Evolutionary conservation across 1,284 basidiomycete species (phyloP).

Genomic region (Rhodofomes roseus): DNA sequence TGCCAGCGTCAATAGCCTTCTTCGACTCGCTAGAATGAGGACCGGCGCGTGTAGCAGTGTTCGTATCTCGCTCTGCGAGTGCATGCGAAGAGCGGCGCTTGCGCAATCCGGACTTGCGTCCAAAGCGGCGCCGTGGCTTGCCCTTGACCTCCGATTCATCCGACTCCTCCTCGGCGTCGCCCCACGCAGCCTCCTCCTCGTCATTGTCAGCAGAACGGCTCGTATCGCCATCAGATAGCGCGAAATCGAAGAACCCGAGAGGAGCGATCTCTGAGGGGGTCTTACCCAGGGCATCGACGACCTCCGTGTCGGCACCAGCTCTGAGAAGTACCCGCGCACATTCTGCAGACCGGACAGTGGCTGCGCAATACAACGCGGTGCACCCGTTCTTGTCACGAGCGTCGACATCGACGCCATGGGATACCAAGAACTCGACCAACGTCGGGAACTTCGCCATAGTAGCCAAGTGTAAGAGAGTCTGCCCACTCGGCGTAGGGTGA

Average conservation of each 20-base stretch:
- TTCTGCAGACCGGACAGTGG: constrained; percentile 59
- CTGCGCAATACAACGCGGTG: constrained; percentile 89
- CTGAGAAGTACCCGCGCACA: constrained; percentile 70
- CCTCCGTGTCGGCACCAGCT: constrained; percentile 77
- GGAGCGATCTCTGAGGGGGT: constrained; percentile 77
- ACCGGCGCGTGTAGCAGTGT: constrained; percentile 5
- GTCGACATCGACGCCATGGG: constrained; percentile 76
- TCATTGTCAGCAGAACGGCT: constrained; percentile 25
- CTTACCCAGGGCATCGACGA: constrained; percentile 76
- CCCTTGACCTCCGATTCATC: constrained; percentile 27
- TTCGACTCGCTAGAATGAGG: constrained; percentile 7
- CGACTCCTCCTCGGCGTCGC: constrained; percentile 68
- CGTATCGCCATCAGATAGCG: constrained; percentile 27
- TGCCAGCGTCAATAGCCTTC: constrained; percentile 23
- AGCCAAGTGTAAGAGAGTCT: constrained; percentile 87
- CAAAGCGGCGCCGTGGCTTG: constrained; percentile 12
- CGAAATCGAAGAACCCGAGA: constrained; percentile 51
- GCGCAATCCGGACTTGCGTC: constrained; percentile 15
- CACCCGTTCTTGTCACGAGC: constrained; percentile 87
- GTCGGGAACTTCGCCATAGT: constrained; percentile 76
- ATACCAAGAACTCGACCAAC: constrained; percentile 72
- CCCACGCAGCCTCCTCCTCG: constrained; percentile 65
- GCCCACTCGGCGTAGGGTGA: constrained; percentile 62
- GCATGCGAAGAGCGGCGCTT: constrained; percentile 11
- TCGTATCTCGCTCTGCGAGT: neutral